A percentile compares a stretch with the other conserved stretches of the same genome.
phyloP scores from a whole-genome alignment of 805 yeast species.

The Zygoascus biomembranicola region DNA sequence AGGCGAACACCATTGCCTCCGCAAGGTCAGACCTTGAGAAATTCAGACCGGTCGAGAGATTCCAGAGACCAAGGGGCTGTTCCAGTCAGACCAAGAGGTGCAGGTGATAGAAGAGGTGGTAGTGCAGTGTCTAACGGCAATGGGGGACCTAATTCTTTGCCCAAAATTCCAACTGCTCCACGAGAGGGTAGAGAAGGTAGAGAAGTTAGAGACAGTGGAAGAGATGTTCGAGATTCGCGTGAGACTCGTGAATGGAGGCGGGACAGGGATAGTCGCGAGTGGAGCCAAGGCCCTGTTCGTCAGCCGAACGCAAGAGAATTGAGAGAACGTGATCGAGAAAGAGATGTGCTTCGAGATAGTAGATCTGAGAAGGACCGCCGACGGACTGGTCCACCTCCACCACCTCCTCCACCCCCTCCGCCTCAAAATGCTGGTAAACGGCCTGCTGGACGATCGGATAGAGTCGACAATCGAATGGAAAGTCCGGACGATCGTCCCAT shows the following conservation, averaged over 20 bases:
- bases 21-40: neutral
- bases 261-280: neutral
- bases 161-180: conserved; percentile 4
- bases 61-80: neutral
- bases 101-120: neutral
- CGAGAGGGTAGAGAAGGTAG: conserved; percentile 1
- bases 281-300: neutral
- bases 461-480: neutral
- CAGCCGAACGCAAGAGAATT: conserved; percentile 7
- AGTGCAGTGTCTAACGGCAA: neutral
- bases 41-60: neutral
- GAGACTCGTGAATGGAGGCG: neutral
- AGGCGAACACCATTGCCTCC: neutral
- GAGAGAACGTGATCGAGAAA: conserved; percentile 8
- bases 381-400: neutral
- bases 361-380: neutral
- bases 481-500: neutral
- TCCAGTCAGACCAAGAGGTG: neutral
- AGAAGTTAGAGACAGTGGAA: neutral
- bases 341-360: neutral
- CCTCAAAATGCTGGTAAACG: neutral
- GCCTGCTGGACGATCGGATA: neutral
- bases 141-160: neutral
- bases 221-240: conserved; percentile 1
- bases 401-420: neutral